Percentiles rank a stretch among this genome's conserved stretches.
Evolutionary conservation across 345 rosid species (phyloP).

Genomic region (Hibiscus tridactylites): DNA sequence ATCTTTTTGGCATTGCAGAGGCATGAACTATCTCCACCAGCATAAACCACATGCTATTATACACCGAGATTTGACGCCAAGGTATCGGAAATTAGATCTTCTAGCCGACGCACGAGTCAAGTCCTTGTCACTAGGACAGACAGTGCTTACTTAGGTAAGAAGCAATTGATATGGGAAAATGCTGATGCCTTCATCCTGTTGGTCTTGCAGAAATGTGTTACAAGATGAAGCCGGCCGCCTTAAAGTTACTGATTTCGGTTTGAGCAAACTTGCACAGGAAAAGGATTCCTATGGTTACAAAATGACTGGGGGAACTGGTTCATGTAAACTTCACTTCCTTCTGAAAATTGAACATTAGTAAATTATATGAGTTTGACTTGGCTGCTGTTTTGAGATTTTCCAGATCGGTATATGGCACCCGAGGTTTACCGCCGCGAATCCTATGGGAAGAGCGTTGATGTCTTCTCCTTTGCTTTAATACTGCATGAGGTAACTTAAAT

Average conservation of each 20-base stretch:
- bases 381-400: constrained; percentile 4
- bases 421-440: constrained; percentile 67
- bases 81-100: constrained; percentile 23
- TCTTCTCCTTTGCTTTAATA: constrained; percentile 53
- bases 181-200: not conserved
- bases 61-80: constrained; percentile 61
- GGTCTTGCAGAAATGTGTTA: constrained; percentile 36
- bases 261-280: constrained; percentile 53
- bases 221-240: constrained; percentile 58
- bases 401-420: constrained; percentile 71
- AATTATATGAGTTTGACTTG: constrained; percentile 4
- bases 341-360: constrained; percentile 1
- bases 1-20: constrained; percentile 30
- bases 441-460: constrained; percentile 60
- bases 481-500: constrained; percentile 40
- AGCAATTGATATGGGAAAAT: not conserved
- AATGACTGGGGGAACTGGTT: constrained; percentile 59
- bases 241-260: constrained; percentile 64
- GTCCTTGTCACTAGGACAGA: not conserved
- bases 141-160: not conserved
- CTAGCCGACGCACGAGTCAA: not conserved
- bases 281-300: constrained; percentile 48
- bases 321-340: constrained; percentile 29
- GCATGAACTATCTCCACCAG: constrained; percentile 66
- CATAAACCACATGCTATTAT: constrained; percentile 55